Percentiles rank a stretch among this genome's conserved stretches.
Conservation (phyloP, 1,284 basidiomycete genomes). For the Kwoniella shivajii region DNA sequence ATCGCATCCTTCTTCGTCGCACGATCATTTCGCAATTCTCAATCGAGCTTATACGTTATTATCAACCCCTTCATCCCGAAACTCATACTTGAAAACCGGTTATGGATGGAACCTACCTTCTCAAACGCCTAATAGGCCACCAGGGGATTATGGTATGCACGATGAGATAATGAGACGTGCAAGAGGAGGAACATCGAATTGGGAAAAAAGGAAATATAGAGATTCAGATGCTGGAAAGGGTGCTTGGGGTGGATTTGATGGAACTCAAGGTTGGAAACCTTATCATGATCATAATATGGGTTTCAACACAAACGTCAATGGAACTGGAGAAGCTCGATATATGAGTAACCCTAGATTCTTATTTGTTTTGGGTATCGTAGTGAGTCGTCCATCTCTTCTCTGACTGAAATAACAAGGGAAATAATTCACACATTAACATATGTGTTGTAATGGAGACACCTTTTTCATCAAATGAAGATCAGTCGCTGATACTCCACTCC, state of each 20-base stretch:
- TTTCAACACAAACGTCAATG: constrained; percentile 10
- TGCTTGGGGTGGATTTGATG: constrained; percentile 34
- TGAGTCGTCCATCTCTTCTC: no score
- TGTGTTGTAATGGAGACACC: no score
- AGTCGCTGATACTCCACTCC: background rate
- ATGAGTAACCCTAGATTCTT: constrained; percentile 33
- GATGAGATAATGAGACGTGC: constrained; percentile 35
- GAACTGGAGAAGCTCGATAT: constrained; percentile 33
- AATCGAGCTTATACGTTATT: constrained; percentile 51
- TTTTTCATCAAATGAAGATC: no score
- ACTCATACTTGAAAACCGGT: constrained; percentile 44
- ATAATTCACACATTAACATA: no score
- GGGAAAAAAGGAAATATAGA: constrained; percentile 30
- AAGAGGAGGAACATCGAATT: constrained; percentile 34
- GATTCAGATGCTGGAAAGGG: constrained; percentile 35
- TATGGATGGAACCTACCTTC: constrained; percentile 43
- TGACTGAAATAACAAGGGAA: no score
- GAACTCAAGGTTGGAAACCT: constrained; percentile 26
- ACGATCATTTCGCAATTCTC: constrained; percentile 47
- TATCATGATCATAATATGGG: constrained; percentile 18
- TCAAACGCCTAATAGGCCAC: constrained; percentile 1
- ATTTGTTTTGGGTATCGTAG: constrained; percentile 19
- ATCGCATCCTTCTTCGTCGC: constrained; percentile 49
- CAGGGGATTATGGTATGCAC: constrained; percentile 9
- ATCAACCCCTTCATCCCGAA: constrained; percentile 33